Percentiles rank a stretch among this genome's conserved stretches.
phyloP scores from a whole-genome alignment of 352 stramenopile genomes.

The Aphanomyces stellatus region DNA sequence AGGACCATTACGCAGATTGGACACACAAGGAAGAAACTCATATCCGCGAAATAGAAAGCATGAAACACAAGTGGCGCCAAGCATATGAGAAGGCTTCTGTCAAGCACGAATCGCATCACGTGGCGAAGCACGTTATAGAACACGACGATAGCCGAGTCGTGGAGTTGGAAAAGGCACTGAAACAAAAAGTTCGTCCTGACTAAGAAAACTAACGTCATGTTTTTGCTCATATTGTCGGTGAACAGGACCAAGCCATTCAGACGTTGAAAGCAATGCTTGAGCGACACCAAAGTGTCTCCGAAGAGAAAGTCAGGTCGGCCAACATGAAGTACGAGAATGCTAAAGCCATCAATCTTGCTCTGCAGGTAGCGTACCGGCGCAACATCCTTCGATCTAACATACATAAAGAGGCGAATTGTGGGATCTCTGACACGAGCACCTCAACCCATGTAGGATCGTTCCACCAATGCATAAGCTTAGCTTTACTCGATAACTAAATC shows the following conservation, averaged over 20 bases:
- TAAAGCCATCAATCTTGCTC: slow-evolving; percentile 68
- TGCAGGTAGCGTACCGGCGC: slow-evolving; percentile 38
- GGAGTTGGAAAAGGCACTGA: slow-evolving; percentile 53
- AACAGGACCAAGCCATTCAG: slow-evolving; percentile 66
- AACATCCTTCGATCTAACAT: not conserved
- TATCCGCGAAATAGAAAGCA: not conserved
- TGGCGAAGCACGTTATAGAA: not conserved
- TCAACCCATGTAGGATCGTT: too few species aligned
- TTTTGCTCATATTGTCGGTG: not conserved
- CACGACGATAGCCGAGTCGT: slow-evolving; percentile 29
- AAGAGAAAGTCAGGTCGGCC: slow-evolving; percentile 60
- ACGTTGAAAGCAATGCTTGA: slow-evolving; percentile 60
- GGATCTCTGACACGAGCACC: not conserved
- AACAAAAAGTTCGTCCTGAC: slow-evolving; percentile 27
- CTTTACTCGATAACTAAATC: too few species aligned
- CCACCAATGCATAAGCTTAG: too few species aligned
- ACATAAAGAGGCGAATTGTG: not conserved
- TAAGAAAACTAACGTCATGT: slow-evolving; percentile 25
- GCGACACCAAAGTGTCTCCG: slow-evolving; percentile 50
- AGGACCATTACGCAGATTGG: slow-evolving; percentile 25
- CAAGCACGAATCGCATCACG: not conserved
- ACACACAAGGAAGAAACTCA: slow-evolving; percentile 5
- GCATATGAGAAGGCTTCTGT: not conserved
- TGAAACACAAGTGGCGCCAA: not conserved
- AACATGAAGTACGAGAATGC: slow-evolving; percentile 71